Conservation (phyloP, 129 eudicot genomes). For the Smallanthus sonchifolius region DNA sequence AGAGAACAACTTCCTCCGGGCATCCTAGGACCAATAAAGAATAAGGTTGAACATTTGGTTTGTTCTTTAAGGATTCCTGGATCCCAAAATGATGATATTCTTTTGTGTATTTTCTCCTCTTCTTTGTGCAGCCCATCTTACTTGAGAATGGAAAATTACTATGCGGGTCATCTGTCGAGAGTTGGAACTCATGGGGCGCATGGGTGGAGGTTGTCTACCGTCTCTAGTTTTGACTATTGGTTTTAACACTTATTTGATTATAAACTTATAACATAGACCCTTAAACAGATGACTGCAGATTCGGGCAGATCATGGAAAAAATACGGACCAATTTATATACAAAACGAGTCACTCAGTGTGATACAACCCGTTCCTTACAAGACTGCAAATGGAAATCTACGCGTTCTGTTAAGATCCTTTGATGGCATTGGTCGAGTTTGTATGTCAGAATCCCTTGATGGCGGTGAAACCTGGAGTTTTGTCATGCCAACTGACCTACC, state of each 20-base stretch:
- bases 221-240: neutral
- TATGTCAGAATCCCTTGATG: conserved; percentile 87
- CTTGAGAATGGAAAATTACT: conserved; percentile 76
- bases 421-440: conserved; percentile 69
- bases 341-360: conserved; percentile 59
- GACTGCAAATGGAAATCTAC: conserved; percentile 69
- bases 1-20: conserved; percentile 99
- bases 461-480: conserved; percentile 86
- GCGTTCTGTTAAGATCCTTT: conserved; percentile 77
- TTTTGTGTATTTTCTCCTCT: neutral
- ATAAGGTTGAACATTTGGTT: conserved; percentile 52
- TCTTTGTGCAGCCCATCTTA: conserved; percentile 62
- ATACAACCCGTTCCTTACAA: conserved; percentile 96
- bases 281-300: conserved; percentile 80
- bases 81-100: neutral
- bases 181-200: conserved; percentile 99
- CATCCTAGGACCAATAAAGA: conserved; percentile 86
- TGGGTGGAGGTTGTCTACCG: conserved; percentile 75
- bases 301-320: conserved; percentile 84
- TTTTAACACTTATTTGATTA: too few relatives aligned
- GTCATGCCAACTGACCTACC: conserved; percentile 74
- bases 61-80: neutral
- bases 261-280: neutral
- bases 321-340: conserved; percentile 78
- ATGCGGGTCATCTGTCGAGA: conserved; percentile 97